These are phyloP conservation scores for Fonsecaea erecta DNA, from an alignment of 2,329 filamentous ascomycete genomes.

Conservation along the genomic window DNA sequence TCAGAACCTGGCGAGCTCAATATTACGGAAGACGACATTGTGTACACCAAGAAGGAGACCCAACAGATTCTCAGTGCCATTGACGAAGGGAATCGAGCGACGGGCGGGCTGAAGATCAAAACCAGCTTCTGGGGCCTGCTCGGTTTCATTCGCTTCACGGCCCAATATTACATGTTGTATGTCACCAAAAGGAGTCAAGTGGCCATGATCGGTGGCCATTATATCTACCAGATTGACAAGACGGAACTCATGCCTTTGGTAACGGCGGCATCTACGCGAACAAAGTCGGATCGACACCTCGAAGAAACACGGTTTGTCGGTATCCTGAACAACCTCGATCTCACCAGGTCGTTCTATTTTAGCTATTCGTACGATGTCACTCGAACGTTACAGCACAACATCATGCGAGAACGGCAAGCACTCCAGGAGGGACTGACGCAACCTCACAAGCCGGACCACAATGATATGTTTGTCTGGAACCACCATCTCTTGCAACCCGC, in stretches of 20 bases:
- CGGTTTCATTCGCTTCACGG: slow-evolving; percentile 94
- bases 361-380: slow-evolving; percentile 98
- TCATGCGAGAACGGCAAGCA: slow-evolving; percentile 75
- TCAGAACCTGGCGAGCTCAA: slow-evolving; percentile 77
- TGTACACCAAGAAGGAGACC: slow-evolving; percentile 92
- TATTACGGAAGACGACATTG: slow-evolving; percentile 90
- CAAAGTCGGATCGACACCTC: slow-evolving; percentile 79
- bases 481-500: slow-evolving; percentile 83
- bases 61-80: slow-evolving; percentile 91
- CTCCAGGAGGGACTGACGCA: slow-evolving; percentile 67
- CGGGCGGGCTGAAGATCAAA: slow-evolving; percentile 85
- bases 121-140: slow-evolving; percentile 86
- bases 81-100: slow-evolving; percentile 89
- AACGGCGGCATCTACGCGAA: slow-evolving; percentile 67
- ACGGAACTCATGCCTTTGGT: slow-evolving; percentile 90
- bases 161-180: slow-evolving; percentile 94
- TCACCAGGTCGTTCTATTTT: slow-evolving; percentile 94
- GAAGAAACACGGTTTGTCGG: slow-evolving; percentile 88
- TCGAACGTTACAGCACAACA: slow-evolving; percentile 87
- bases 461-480: slow-evolving; percentile 99
- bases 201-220: slow-evolving; percentile 94
- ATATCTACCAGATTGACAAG: slow-evolving; percentile 91
- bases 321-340: slow-evolving; percentile 87
- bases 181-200: slow-evolving; percentile 96
- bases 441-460: slow-evolving; percentile 68